Conservation (phyloP, 495 filamentous ascomycete species). For the Hypoxylon lenormandii region DNA sequence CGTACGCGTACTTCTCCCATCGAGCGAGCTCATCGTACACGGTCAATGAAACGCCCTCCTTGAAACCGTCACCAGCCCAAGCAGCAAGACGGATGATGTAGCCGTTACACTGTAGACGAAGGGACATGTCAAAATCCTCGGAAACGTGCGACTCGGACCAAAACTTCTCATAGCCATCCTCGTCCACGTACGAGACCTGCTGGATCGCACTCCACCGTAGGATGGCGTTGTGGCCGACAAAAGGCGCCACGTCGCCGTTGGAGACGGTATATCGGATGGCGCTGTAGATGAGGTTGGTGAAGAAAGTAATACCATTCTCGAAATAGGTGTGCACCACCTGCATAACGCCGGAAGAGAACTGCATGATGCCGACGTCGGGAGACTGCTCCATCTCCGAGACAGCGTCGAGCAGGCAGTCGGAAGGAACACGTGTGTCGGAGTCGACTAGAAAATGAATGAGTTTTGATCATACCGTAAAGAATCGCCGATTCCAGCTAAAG, state of each 20-base stretch:
- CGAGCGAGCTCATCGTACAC: conserved; percentile 86
- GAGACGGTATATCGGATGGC: conserved; percentile 81
- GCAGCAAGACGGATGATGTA: conserved; percentile 80
- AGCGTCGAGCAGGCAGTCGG: conserved; percentile 80
- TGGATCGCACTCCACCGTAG: conserved; percentile 84
- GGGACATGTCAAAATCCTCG: conserved; percentile 87
- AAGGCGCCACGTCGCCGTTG: conserved; percentile 86
- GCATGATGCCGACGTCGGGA: conserved; percentile 83
- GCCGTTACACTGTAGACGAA: conserved; percentile 77
- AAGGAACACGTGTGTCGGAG: conserved; percentile 80
- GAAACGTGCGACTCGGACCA: conserved; percentile 87
- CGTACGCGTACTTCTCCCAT: conserved; percentile 89
- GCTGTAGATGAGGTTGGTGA: conserved; percentile 84
- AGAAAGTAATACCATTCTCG: conserved; percentile 83
- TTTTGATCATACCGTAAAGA: conserved; percentile 7
- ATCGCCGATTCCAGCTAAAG: no score
- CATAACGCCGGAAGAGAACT: conserved; percentile 85
- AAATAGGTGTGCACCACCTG: conserved; percentile 80
- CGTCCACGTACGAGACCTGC: conserved; percentile 75
- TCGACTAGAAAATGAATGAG: conserved; percentile 63
- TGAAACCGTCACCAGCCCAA: conserved; percentile 80
- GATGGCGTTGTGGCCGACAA: conserved; percentile 82
- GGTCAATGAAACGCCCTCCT: conserved; percentile 85
- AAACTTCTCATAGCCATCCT: conserved; percentile 79
- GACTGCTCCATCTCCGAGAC: conserved; percentile 83